Evolutionary conservation across 805 yeast genomes (phyloP), one percentile per base, ranked within the genome.

Genomic region (Gaillardinia entomophila): DNA sequence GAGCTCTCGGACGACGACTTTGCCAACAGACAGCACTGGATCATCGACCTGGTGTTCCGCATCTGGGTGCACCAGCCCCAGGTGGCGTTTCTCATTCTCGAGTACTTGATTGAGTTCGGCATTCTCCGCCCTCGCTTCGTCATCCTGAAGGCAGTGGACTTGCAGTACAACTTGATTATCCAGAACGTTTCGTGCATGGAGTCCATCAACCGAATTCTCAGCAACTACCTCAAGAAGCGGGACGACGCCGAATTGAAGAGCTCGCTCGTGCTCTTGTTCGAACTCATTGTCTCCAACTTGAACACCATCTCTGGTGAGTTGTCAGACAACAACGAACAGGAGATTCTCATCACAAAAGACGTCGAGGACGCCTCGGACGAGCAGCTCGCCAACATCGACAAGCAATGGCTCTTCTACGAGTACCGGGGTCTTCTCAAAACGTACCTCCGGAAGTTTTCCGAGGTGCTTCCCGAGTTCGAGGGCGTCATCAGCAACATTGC

Each of bases 11-110:
- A 36, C 3, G 60, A 52, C 26, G 46, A 54, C 28, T 35, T 50
- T 24, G 42, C 43, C 16, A 33, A 41, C 32, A 47, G 65, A 32
- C 71, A 66, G 32, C 38, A 42, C 16, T 58, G 62, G 56, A 55
- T 64, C 13, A 53, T 66, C 16, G 68, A 64, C 20, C 45, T 67
- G 6, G 55, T 66, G 10, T 54, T 64, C 44, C 47, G 72, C 36
- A 53, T 66, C 29, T 66, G 72, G 72, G 41, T 55, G 20, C 67
- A 64, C 41, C 71, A 64, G 41, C 71, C 72, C 1, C 72, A 66
- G 40, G 68, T 64, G 23, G 56, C 62, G 10, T 66, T 66, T 37
- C 54, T 66, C 41, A 61, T 62, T 18, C 51, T 66, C 40, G 71
- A 65, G 33, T 63, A 57, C 38, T 58, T 66, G 46, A 58, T 64